A percentile compares a stretch with the other conserved stretches of the same genome.
phyloP scores from a whole-genome alignment of 2,329 filamentous ascomycete genomes.

The Stagonosporopsis chrysanthemi region DNA sequence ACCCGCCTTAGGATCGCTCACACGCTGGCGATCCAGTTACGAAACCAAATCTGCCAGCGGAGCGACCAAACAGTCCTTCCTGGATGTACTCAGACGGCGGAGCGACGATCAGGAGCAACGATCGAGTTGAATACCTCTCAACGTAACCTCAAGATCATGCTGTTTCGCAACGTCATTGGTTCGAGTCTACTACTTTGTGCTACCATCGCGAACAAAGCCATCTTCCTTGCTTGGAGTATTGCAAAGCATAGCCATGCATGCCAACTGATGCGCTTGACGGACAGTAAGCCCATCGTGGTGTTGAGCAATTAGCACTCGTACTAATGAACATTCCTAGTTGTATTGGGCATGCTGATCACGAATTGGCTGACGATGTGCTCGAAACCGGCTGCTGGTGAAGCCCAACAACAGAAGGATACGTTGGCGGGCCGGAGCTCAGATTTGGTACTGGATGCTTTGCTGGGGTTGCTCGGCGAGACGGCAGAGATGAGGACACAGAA shows the following conservation, averaged over 20 bases:
- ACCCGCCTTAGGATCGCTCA: slow-evolving; percentile 24
- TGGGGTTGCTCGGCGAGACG: no score
- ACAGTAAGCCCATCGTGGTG: slow-evolving; percentile 39
- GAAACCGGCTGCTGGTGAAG: neutral
- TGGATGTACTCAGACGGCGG: neutral
- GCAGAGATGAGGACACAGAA: no score
- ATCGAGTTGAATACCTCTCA: slow-evolving; percentile 1
- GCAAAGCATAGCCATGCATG: slow-evolving; percentile 48
- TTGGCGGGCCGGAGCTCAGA: no score
- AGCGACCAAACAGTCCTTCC: neutral
- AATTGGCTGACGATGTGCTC: slow-evolving; percentile 31
- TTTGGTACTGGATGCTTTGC: no score
- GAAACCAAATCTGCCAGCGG: neutral
- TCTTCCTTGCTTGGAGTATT: slow-evolving; percentile 37
- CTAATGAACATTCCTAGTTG: slow-evolving; percentile 19
- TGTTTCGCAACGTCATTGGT: slow-evolving; percentile 38
- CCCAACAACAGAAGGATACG: neutral
- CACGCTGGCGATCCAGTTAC: neutral
- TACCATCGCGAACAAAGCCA: slow-evolving; percentile 45
- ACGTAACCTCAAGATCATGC: slow-evolving; percentile 27
- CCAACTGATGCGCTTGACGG: slow-evolving; percentile 47
- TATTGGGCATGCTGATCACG: slow-evolving; percentile 28
- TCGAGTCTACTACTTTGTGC: slow-evolving; percentile 42
- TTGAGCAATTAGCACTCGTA: neutral
- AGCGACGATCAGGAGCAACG: neutral